Evolutionary conservation across 352 stramenopile species (phyloP).

Genomic region (Halophytophthora batemanensis): DNA sequence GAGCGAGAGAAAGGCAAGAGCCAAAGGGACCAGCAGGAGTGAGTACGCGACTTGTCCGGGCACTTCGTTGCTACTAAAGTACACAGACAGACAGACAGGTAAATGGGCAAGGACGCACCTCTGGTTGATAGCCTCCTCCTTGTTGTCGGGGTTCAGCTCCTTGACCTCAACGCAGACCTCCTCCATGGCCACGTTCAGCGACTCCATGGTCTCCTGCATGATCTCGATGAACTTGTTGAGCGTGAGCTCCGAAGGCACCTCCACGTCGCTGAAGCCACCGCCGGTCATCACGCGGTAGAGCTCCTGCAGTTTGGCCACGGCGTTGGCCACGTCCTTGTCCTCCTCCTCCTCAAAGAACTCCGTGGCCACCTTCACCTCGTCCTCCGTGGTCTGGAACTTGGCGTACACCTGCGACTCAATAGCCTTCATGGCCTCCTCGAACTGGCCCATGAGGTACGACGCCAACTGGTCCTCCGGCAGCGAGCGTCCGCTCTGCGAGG

Average conservation of each 20-base stretch:
- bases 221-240: slow-evolving; percentile 87
- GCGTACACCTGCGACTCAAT: slow-evolving; percentile 87
- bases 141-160: slow-evolving; percentile 85
- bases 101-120: slow-evolving; percentile 18
- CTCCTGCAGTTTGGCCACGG: slow-evolving; percentile 84
- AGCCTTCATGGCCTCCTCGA: slow-evolving; percentile 88
- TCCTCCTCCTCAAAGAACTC: slow-evolving; percentile 89
- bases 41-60: background rate
- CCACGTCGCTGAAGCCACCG: slow-evolving; percentile 74
- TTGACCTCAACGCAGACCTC: slow-evolving; percentile 87
- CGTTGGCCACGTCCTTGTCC: slow-evolving; percentile 83
- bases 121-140: slow-evolving; percentile 89
- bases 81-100: background rate
- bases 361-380: slow-evolving; percentile 82
- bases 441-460: slow-evolving; percentile 88
- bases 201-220: slow-evolving; percentile 91
- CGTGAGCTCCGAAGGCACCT: slow-evolving; percentile 78
- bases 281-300: slow-evolving; percentile 87
- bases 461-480: slow-evolving; percentile 82
- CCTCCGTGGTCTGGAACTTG: slow-evolving; percentile 88
- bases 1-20: background rate
- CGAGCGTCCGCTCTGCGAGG: slow-evolving; percentile 75
- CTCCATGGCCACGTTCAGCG: slow-evolving; percentile 87
- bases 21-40: too few species aligned
- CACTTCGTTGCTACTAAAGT: background rate